phyloP scores from a whole-genome alignment of 306 rosid species.

The Begonia peltatifolia region DNA sequence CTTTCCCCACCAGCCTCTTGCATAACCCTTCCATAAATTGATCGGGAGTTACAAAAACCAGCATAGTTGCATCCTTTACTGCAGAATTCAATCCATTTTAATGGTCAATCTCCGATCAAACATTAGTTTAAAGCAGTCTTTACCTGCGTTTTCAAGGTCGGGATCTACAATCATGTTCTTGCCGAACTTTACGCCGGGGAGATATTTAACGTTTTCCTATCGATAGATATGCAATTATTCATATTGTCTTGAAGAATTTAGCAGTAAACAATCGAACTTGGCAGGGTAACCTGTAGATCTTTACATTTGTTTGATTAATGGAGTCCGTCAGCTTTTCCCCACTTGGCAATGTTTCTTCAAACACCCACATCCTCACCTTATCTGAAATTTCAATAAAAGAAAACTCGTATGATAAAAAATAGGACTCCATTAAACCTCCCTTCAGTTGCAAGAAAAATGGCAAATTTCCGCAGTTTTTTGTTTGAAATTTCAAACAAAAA shows the following conservation, averaged over 20 bases:
- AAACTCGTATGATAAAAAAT: conserved; percentile 1
- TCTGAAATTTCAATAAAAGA: conserved; percentile 30
- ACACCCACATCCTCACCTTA: conserved; percentile 96
- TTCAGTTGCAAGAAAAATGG: neutral
- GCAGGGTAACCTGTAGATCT: conserved; percentile 5
- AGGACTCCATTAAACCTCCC: neutral
- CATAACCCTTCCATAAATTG: conserved; percentile 91
- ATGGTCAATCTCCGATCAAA: too few relatives aligned
- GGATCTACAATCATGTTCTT: conserved; percentile 82
- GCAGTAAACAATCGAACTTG: neutral
- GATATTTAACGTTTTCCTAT: conserved; percentile 87
- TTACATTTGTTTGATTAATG: conserved; percentile 69
- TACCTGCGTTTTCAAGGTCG: conserved; percentile 67
- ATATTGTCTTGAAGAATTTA: conserved; percentile 7
- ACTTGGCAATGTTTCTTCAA: conserved; percentile 53
- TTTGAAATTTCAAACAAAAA: too few relatives aligned
- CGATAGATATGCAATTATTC: conserved; percentile 3
- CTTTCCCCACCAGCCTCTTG: conserved; percentile 55
- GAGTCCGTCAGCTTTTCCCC: conserved; percentile 76
- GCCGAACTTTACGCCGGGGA: conserved; percentile 81
- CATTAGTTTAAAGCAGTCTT: neutral
- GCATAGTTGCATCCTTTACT: conserved; percentile 73
- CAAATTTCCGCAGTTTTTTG: too few relatives aligned
- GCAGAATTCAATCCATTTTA: conserved; percentile 17
- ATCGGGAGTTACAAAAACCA: conserved; percentile 91